Base-by-base conservation (phyloP, 73 alveolate species). In the Paraurostyla sp. region DNA sequence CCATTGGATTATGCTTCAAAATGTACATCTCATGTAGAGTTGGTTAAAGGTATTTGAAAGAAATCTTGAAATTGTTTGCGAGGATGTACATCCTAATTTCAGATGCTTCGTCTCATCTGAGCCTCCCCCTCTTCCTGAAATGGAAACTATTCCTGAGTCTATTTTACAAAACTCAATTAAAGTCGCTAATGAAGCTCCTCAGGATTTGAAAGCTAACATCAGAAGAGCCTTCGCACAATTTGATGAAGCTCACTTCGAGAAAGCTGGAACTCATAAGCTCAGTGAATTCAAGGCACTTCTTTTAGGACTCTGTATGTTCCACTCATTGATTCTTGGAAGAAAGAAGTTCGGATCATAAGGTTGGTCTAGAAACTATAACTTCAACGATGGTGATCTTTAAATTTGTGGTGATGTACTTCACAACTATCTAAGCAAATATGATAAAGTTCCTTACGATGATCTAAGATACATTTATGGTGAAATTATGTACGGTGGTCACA, bases 401-500 rank as follows among this genome's bases (percentile, higher is more conserved):
- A 99, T 99, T 52, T 99, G 99, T 90, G 99, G 99, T 18, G 99
- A 97, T 95, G 99, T 99, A 92, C 96, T 99, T 80, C 96, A 94
- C 95, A 99, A 99, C 93, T 99, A 99, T 91, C 93, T 99, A 56
- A 94, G 96, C 69, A 98, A 98, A 76, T 98, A 98, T 51, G 99
- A 99, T 68, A 87, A 94, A 78, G 98, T 96, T 33, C 99, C 99
- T 35, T 96, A 96, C 90, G 97, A 91, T 85, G 99, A 96, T 88
- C 93, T 96, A 78, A 83, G 96, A 83, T 96, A 96, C 76, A 85
- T 96, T 76, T 94, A 96, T 91, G 99, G 99, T 32, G 99, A 99
- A 94, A 99, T 99, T 93, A 99, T 99, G 99, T 99, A 99, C 91
- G 99, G 99, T 32, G 99, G 99, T 80, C 99, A 99, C 83, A 99